These are phyloP conservation scores for Flaveria robusta DNA, from an alignment of 129 eudicot species.

Conservation along the genomic window DNA sequence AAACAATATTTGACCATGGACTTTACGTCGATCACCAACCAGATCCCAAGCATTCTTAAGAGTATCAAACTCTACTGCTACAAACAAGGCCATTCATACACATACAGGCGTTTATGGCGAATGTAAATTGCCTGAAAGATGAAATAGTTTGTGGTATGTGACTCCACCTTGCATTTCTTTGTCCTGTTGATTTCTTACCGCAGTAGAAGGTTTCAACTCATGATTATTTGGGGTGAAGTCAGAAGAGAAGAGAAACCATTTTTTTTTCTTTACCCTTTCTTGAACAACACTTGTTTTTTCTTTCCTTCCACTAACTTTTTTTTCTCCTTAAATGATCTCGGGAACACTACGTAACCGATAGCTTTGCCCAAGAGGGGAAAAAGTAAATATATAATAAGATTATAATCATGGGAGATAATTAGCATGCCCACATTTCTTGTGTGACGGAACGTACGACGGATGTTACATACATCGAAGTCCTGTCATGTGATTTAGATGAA, in stretches of 20 bases:
- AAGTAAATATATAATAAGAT: too few relatives aligned
- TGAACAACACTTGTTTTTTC: too few relatives aligned
- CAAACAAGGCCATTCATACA: constrained; percentile 42
- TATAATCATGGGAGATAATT: too few relatives aligned
- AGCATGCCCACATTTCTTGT: too few relatives aligned
- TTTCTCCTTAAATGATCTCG: too few relatives aligned
- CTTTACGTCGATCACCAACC: constrained; percentile 33
- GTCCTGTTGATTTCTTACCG: constrained; percentile 34
- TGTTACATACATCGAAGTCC: too few relatives aligned
- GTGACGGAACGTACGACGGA: too few relatives aligned
- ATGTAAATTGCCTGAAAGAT: constrained; percentile 41
- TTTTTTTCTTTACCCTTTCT: too few relatives aligned
- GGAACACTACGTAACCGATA: too few relatives aligned
- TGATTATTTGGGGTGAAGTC: constrained; percentile 30
- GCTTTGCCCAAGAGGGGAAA: too few relatives aligned
- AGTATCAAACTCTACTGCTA: constrained; percentile 53
- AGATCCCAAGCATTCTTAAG: constrained; percentile 40
- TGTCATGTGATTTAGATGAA: too few relatives aligned
- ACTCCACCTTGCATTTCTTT: constrained; percentile 32
- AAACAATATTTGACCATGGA: constrained; percentile 44
- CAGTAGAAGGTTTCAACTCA: constrained; percentile 28
- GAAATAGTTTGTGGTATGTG: constrained; percentile 27
- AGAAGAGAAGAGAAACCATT: background rate
- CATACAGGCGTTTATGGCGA: constrained; percentile 31
- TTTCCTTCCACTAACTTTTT: too few relatives aligned